Evolutionary conservation across 192 early-diverging fungal genomes (phyloP), one percentile per base, ranked within the genome.

Genomic region (Mortierella antarctica): DNA sequence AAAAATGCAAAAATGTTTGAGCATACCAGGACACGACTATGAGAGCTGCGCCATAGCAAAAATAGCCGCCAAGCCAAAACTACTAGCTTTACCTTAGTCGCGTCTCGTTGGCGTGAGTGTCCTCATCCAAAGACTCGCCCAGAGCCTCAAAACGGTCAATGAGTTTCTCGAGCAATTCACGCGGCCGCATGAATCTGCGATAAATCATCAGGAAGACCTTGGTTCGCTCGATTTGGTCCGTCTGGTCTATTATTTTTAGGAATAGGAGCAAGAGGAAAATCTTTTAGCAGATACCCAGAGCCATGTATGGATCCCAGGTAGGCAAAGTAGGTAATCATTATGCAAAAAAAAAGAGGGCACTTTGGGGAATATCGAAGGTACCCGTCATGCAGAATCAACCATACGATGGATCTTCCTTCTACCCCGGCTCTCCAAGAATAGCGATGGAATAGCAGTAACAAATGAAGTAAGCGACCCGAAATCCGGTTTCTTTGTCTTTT

Each of bases 121-220:
- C 69, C 4, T 71, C 65, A 31, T 79, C 64, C 11, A 44, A 49
- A 58, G 47, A 55, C 15, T 79, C 76, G 9, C 58, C 70, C 23
- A 80, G 39, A 18, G 60, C 70, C n/a, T 80, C 70, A 40, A 80
- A 80, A 6, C 77, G 70, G 5, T 67, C 77, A 23, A 80, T 72
- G 41, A 80, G 62, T 65, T 68, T 71, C 40, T 80, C 77, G 20
- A 80, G 58, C 14, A 80, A 55, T 54, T 72, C 70, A 41, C 77
- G 70, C 49, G 77, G 77, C 23, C 77, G 77, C 46, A 80, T 66
- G 54, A 80, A 80, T 45, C 49, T 65, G 40, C 77, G 57, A 57
- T 80, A 80, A 48, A 80, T 80, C 69, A 72, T 56, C 40, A 80
- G 57, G 46, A 80, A 80, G 6, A 68, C 70, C 31, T 72, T 80